Conservation (phyloP, 1,284 basidiomycete species). For the Apiotrichum porosum region DNA sequence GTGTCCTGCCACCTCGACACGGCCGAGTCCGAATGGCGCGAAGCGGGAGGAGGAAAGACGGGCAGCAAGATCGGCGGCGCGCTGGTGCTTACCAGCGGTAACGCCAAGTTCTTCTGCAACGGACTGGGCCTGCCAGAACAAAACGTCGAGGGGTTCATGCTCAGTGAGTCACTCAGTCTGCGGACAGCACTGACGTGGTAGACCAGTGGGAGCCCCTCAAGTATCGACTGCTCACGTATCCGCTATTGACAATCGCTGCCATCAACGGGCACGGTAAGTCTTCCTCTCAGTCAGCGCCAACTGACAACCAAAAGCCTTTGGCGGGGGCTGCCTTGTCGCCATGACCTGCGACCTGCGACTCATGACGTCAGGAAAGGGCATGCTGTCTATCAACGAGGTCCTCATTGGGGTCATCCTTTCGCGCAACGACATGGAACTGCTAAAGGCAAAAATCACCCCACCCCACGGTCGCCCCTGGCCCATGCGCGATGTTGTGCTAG, state of each 20-base stretch:
- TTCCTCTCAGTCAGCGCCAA: neutral
- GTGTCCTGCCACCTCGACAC: neutral
- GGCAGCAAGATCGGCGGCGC: too few relatives aligned
- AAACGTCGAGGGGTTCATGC: too few relatives aligned
- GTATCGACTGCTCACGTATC: constrained; percentile 45
- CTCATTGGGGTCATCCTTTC: constrained; percentile 60
- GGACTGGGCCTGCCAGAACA: constrained; percentile 50
- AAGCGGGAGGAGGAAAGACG: neutral
- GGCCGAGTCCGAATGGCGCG: neutral
- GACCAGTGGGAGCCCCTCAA: constrained; percentile 33
- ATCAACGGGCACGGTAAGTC: constrained; percentile 73
- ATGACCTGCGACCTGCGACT: constrained; percentile 55
- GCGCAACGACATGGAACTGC: too few relatives aligned
- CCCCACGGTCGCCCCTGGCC: too few relatives aligned
- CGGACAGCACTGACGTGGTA: neutral
- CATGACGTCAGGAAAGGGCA: constrained; percentile 53
- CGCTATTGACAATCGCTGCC: constrained; percentile 65
- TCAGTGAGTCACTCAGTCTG: too few relatives aligned
- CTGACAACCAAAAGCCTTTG: constrained; percentile 52
- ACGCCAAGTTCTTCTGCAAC: constrained; percentile 2
- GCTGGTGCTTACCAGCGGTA: neutral
- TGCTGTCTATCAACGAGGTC: constrained; percentile 90
- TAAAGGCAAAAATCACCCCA: too few relatives aligned
- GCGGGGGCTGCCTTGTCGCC: constrained; percentile 75
- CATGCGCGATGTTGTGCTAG: constrained; percentile 67